A percentile compares a stretch with the other conserved stretches of the same genome.
These are phyloP conservation scores for Mortierella antarctica DNA, from an alignment of 192 early-diverging fungal species.

Conservation along the genomic window DNA sequence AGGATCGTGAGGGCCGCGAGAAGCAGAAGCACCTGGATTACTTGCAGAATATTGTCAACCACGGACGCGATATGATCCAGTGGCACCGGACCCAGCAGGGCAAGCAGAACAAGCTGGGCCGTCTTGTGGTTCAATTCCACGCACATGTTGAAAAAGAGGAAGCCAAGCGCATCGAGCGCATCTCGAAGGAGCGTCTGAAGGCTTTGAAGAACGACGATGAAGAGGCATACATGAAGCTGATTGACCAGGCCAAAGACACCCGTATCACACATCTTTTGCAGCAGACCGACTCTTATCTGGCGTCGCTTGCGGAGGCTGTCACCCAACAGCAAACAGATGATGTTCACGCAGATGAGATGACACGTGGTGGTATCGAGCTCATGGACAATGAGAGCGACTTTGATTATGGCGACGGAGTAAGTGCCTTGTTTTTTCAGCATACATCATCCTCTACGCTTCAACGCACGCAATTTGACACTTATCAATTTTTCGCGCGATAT, in stretches of 20 bases:
- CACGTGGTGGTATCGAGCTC: slow-evolving; percentile 60
- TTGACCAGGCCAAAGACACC: slow-evolving; percentile 96
- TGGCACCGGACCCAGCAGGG: slow-evolving; percentile 77
- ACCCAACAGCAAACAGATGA: slow-evolving; percentile 79
- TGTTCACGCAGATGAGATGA: slow-evolving; percentile 51
- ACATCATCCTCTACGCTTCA: neutral
- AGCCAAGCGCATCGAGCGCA: slow-evolving; percentile 83
- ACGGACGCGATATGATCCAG: slow-evolving; percentile 75
- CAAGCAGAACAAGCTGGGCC: slow-evolving; percentile 80
- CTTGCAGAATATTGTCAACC: slow-evolving; percentile 77
- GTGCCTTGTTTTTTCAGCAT: neutral
- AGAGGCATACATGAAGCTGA: slow-evolving; percentile 94
- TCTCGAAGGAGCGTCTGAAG: slow-evolving; percentile 94
- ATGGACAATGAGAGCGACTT: slow-evolving; percentile 62
- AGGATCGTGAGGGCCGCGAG: slow-evolving; percentile 88
- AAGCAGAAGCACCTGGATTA: slow-evolving; percentile 86
- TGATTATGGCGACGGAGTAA: slow-evolving; percentile 51
- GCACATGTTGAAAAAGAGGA: slow-evolving; percentile 92
- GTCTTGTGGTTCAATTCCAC: slow-evolving; percentile 81
- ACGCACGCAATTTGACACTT: neutral
- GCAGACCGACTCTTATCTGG: slow-evolving; percentile 91
- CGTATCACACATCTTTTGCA: slow-evolving; percentile 91
- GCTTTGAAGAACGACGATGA: slow-evolving; percentile 98
- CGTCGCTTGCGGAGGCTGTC: slow-evolving; percentile 87
- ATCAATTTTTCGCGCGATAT: neutral